Conservation (phyloP, 306 rosid genomes). For the Gynostemma pentaphyllum region DNA sequence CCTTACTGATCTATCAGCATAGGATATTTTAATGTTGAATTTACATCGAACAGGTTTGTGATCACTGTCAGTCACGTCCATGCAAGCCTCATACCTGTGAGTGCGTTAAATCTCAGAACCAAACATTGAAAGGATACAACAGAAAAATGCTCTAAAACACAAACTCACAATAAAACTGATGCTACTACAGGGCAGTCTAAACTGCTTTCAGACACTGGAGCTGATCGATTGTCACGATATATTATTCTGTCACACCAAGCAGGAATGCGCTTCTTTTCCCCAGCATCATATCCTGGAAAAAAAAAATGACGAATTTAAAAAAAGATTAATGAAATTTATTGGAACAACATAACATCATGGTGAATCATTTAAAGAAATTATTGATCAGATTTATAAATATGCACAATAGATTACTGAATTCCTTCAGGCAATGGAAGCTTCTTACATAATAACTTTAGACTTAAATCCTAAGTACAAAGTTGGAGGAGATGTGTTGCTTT, state of each 20-base stretch:
- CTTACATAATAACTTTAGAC: neutral
- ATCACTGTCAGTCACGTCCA: conserved; percentile 98
- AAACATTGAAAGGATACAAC: conserved; percentile 8
- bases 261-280: conserved; percentile 96
- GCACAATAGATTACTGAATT: neutral
- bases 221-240: conserved; percentile 77
- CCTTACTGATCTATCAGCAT: conserved; percentile 80
- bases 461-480: neutral
- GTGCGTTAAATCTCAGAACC: neutral
- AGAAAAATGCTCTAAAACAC: conserved; percentile 2
- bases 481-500: neutral
- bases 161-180: conserved; percentile 71
- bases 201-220: conserved; percentile 46
- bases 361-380: neutral
- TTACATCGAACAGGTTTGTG: conserved; percentile 97
- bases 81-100: conserved; percentile 88
- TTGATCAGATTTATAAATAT: neutral
- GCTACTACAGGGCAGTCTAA: conserved; percentile 85
- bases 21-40: conserved; percentile 56
- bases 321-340: neutral
- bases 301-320: neutral
- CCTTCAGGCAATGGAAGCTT: neutral
- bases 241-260: conserved; percentile 99
- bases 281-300: conserved; percentile 81
- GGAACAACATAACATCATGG: neutral